Evolutionary conservation across 2,329 filamentous ascomycete species (phyloP).

Genomic region (Lecanicillium sp.): DNA sequence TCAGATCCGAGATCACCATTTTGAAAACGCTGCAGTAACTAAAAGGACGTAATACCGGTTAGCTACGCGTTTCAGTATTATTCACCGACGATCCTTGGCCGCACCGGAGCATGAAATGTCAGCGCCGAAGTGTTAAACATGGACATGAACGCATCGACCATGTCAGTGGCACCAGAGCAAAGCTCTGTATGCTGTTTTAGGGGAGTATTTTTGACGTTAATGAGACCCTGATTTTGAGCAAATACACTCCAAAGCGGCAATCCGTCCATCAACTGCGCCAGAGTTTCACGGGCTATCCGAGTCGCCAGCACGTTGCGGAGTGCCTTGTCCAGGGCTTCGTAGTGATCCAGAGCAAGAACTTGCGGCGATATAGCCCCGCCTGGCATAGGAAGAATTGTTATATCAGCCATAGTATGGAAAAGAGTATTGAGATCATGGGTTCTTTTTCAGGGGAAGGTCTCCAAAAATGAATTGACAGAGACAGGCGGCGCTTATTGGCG

Average conservation of each 20-base stretch:
- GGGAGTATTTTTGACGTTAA: not conserved
- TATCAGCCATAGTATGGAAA: not conserved
- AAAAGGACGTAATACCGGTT: not conserved
- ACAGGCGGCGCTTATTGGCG: too few species aligned
- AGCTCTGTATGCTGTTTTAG: not conserved
- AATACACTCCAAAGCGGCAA: not conserved
- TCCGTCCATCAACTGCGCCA: constrained; percentile 3
- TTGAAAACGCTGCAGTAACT: constrained; percentile 1
- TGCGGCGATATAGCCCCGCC: not conserved
- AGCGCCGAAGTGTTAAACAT: not conserved
- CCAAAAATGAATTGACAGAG: too few species aligned
- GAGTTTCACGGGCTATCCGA: not conserved
- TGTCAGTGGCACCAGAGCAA: not conserved
- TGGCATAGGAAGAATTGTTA: not conserved
- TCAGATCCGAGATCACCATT: not conserved
- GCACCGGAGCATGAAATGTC: not conserved
- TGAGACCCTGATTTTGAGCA: not conserved
- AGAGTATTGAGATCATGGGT: too few species aligned
- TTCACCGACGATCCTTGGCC: too few species aligned
- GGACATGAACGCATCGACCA: not conserved
- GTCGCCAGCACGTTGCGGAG: not conserved
- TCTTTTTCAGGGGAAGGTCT: too few species aligned
- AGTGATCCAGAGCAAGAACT: not conserved
- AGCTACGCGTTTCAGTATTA: too few species aligned
- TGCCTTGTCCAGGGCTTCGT: not conserved